Percentiles rank a stretch among this genome's conserved stretches.
phyloP scores from a whole-genome alignment of 768 basidiomycete genomes.

The Imleria badia region DNA sequence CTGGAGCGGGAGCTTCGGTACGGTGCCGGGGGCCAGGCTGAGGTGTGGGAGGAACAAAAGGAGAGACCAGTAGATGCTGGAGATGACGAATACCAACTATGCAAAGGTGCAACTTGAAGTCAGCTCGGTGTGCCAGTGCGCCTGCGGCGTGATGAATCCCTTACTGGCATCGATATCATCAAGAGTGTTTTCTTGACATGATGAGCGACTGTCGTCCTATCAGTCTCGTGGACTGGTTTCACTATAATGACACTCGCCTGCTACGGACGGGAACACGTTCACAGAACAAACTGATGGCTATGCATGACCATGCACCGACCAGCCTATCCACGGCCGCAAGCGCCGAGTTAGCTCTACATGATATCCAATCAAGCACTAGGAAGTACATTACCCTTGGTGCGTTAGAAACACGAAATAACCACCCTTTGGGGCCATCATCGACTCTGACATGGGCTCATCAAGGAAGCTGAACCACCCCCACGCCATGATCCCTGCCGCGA shows the following conservation, averaged over 20 bases:
- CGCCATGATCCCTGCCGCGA: slow-evolving; percentile 33
- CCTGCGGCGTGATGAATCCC: not conserved
- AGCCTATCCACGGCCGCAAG: slow-evolving; percentile 3
- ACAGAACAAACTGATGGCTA: slow-evolving; percentile 38
- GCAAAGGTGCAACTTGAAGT: not conserved
- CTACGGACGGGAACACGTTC: slow-evolving; percentile 43
- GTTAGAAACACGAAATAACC: slow-evolving; percentile 76
- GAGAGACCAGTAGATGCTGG: slow-evolving; percentile 70
- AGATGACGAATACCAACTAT: slow-evolving; percentile 47
- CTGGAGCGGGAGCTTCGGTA: slow-evolving; percentile 42
- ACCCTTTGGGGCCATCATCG: slow-evolving; percentile 50
- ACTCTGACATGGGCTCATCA: slow-evolving; percentile 19
- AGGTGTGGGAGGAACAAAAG: slow-evolving; percentile 53
- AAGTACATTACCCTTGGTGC: slow-evolving; percentile 56
- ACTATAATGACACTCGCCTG: slow-evolving; percentile 27
- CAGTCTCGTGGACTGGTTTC: not conserved
- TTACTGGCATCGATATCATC: slow-evolving; percentile 67
- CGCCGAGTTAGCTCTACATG: not conserved
- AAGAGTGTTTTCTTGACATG: slow-evolving; percentile 59
- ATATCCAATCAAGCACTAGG: not conserved
- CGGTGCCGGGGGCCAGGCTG: slow-evolving; percentile 33
- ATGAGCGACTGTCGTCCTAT: slow-evolving; percentile 6
- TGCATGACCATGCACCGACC: slow-evolving; percentile 41
- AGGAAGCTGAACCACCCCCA: slow-evolving; percentile 34
- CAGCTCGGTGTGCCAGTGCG: not conserved